A percentile compares a stretch with the other conserved stretches of the same genome.
Evolutionary conservation across 2,329 filamentous ascomycete species (phyloP).

Genomic region (Chrysoporthe deuterocubensis): DNA sequence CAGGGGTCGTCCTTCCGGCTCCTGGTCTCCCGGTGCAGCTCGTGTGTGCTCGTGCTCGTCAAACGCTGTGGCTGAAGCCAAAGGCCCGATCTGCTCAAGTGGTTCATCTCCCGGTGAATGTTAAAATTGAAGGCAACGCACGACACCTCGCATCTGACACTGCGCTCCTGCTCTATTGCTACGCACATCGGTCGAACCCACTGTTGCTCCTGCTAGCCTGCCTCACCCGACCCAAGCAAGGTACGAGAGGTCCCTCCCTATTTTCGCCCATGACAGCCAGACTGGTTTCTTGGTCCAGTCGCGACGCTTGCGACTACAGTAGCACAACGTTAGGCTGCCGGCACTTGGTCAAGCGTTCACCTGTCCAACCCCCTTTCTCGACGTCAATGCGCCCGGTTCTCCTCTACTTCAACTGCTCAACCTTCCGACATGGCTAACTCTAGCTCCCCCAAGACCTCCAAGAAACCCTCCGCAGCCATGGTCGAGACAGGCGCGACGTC

Average conservation of each 20-base stretch:
- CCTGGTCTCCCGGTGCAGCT: neutral
- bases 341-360: neutral
- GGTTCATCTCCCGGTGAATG: neutral
- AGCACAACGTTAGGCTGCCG: neutral
- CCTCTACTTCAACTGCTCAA: neutral
- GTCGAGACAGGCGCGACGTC: conserved; percentile 37
- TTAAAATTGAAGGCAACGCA: neutral
- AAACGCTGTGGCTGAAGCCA: neutral
- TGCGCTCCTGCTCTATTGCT: neutral
- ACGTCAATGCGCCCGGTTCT: neutral
- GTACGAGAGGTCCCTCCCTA: conserved; percentile 2
- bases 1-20: conserved; percentile 5
- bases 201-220: neutral
- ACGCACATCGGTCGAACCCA: neutral
- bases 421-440: conserved; percentile 12
- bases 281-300: neutral
- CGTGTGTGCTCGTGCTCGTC: neutral
- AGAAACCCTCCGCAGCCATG: conserved; percentile 17
- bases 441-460: neutral
- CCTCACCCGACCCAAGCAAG: neutral
- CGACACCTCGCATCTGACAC: neutral
- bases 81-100: neutral
- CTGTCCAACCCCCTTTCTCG: neutral
- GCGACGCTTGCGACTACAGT: conserved; percentile 1
- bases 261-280: neutral